Evolutionary conservation across 305 asterid genomes (phyloP).

Genomic region (Fraxinus angustifolia): DNA sequence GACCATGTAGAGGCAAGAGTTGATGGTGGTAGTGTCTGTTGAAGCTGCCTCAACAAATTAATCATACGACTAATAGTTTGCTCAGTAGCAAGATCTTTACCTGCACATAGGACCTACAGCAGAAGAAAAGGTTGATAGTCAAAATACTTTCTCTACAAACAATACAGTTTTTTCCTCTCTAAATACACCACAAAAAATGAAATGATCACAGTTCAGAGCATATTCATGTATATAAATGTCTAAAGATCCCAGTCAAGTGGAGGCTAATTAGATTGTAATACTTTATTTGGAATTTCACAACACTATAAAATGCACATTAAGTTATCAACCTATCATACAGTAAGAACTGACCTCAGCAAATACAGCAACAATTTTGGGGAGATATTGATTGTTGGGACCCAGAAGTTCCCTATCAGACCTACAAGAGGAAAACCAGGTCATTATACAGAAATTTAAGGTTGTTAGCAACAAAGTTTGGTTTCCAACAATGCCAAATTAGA

Average conservation of each 20-base stretch:
- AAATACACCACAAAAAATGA: background rate
- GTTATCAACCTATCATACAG: background rate
- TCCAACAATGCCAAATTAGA: background rate
- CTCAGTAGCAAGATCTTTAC: constrained; percentile 78
- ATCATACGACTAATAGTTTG: constrained; percentile 77
- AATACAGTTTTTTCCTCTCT: background rate
- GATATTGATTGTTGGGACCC: constrained; percentile 82
- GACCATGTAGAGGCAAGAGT: constrained; percentile 79
- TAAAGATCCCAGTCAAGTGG: background rate
- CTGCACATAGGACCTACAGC: constrained; percentile 67
- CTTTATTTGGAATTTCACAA: background rate
- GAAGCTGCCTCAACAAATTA: constrained; percentile 71
- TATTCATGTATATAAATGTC: background rate
- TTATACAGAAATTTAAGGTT: background rate
- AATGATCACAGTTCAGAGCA: background rate
- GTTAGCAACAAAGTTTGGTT: background rate
- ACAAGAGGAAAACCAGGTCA: constrained; percentile 24
- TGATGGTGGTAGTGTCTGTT: constrained; percentile 76
- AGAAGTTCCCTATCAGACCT: constrained; percentile 75
- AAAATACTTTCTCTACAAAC: background rate
- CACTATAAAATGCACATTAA: background rate
- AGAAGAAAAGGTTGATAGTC: background rate
- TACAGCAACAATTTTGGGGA: constrained; percentile 79
- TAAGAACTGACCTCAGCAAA: constrained; percentile 73
- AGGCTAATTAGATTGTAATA: background rate